A percentile compares a stretch with the other conserved stretches of the same genome.
These are phyloP conservation scores for Flaveria linearis DNA, from an alignment of 129 eudicot genomes.

Conservation along the genomic window DNA sequence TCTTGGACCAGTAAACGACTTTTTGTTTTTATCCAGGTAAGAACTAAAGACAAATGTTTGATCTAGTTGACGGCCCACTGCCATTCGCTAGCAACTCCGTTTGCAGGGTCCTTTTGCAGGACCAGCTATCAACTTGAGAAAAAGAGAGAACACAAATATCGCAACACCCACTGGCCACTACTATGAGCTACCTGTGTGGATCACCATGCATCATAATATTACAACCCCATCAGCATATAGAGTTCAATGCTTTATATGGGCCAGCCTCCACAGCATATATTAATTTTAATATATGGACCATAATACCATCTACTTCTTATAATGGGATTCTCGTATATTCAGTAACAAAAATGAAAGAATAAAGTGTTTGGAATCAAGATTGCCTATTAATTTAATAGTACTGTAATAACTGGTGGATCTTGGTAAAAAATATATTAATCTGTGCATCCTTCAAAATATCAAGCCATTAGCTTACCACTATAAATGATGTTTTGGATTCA, in stretches of 20 bases:
- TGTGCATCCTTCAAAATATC: not conserved
- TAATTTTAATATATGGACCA: not conserved
- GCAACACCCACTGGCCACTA: not conserved
- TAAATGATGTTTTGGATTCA: constrained; percentile 3
- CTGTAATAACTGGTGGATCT: constrained; percentile 10
- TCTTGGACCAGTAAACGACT: not conserved
- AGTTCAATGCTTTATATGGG: not conserved
- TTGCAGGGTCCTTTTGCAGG: constrained; percentile 2
- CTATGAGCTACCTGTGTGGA: not conserved
- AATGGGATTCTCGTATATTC: not conserved
- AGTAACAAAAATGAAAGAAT: not conserved
- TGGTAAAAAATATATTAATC: not conserved
- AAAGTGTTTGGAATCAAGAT: too few relatives aligned
- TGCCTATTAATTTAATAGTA: not conserved
- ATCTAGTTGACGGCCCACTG: not conserved
- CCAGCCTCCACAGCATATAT: not conserved
- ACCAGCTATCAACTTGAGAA: constrained; percentile 17
- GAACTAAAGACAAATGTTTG: not conserved
- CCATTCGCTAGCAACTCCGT: constrained; percentile 1
- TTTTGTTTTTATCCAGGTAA: not conserved
- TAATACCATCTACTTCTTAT: not conserved
- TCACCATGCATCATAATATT: not conserved
- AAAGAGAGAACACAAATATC: not conserved
- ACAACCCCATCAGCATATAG: constrained; percentile 6
- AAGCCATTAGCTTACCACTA: not conserved